Evolutionary conservation across 768 basidiomycete species (phyloP), one percentile per base, ranked within the genome.

Genomic region (Lactarius quietus): DNA sequence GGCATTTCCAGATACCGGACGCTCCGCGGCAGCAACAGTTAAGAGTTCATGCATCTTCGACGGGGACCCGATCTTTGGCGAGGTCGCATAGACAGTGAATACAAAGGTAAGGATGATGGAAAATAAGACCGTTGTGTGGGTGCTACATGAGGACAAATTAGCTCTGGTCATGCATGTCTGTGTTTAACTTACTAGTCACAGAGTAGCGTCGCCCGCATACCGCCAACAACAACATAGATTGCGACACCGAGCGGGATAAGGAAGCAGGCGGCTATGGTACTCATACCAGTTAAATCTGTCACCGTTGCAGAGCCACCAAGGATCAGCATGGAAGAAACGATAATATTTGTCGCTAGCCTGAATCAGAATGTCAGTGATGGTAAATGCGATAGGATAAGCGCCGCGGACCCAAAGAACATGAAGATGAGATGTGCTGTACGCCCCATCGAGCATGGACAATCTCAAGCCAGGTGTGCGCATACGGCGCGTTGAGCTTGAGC

Each of bases 181-280:
- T 8, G 45, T 20, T 62, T 17, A 54, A n/a, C 88, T 69, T 68
- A 91, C 90, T 92, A 94, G 74, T 94, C 92, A 60, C 91, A 92
- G 28, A 93, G 82, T 3, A 94, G 78, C 1, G 92, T 93, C 3
- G 91, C 89, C 35, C 91, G 85, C 89, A 93, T 93, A 4, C 90
- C 90, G 68, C 92, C 92, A 26, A 89, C 89, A 8, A 92, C 84
- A 33, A 93, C 92, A 73, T 97, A 96, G 68, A 94, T 87, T 1
- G 90, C 84, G 5, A 95, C 95, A 0, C 92, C 92, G 26, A 92
- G 73, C 2, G 94, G 94, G 39, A 94, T 92, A 39, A 97, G 78
- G 83, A 96, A 96, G 73, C 92, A 94, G 0, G 93, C 93, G 43
- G 92, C 93, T 67, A 92, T 83, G 18, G 92, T 96, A 73, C 79